Evolutionary conservation across 2,329 filamentous ascomycete genomes (phyloP), one percentile per base, ranked within the genome.

Genomic region (Pseudogymnoascus sp.): DNA sequence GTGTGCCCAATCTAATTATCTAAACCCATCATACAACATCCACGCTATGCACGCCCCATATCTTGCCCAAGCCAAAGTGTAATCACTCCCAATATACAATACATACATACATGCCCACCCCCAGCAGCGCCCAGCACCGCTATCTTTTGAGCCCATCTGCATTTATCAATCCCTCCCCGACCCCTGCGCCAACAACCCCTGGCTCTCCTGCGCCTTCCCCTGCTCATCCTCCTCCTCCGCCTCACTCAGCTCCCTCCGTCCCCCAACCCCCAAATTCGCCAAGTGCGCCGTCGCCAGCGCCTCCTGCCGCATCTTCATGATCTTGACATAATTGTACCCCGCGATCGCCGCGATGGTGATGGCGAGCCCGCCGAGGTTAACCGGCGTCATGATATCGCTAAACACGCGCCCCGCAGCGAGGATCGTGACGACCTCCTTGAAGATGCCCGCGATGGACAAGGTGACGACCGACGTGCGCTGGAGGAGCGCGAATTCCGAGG

Each of bases 391-490:
- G 59, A 83, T 85, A 73, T 99, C 95, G 70, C 95, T 84, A 78
- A 97, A 99, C 3, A 96, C 86, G 29, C 96, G 75, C 7, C 91
- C 89, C 0, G 93, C 93, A 0, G 91, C 92, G 42, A 86, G 88
- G 71, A 99, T 97, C 13, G 95, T 99, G 63, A 99, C 88, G 42
- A 97, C 95, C 78, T 99, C 95, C 75, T 99, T 99, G 82, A 99
- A 97, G 66, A 99, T 97, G 65, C 95, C 95, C 66, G 93, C 96
- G 69, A 99, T 97, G 61, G 90, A 96, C 53, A 99, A 82, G 0
- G 95, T 97, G 61, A 99, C 95, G 62, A 99, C 95, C 1, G 90
- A 96, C 0, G 93, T 97, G 59, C 95, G 90, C 79, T 97, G 89
- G 68, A 99, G 83, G 66, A 99, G 84, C 62, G 95, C 93, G 74